Percentiles rank a stretch among this genome's conserved stretches.
phyloP scores from a whole-genome alignment of 176 grass and related monocot species.

The Eleusine indica region DNA sequence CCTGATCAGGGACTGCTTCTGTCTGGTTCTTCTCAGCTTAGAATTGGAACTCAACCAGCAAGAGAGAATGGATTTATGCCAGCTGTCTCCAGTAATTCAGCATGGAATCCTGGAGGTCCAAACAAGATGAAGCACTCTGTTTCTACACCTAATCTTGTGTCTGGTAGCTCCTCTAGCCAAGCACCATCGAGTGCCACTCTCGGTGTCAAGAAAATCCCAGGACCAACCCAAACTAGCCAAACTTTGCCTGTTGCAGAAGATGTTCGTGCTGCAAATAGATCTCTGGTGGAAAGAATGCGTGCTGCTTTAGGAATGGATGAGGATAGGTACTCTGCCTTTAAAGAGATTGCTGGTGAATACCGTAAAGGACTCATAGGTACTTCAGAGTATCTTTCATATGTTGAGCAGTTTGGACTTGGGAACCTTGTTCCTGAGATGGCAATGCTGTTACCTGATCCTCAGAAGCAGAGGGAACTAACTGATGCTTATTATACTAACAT shows the following conservation, averaged over 20 bases:
- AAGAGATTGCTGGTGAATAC: conserved; percentile 83
- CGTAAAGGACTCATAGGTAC: conserved; percentile 67
- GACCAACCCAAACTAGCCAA: conserved; percentile 26
- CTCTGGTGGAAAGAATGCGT: conserved; percentile 80
- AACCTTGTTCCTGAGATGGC: conserved; percentile 92
- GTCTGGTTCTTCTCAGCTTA: conserved; percentile 47
- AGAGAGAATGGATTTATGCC: conserved; percentile 49
- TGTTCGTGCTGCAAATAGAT: conserved; percentile 65
- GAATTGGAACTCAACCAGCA: conserved; percentile 30
- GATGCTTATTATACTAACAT: conserved; percentile 77
- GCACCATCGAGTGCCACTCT: conserved; percentile 44
- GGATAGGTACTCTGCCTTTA: conserved; percentile 78
- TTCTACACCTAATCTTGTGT: conserved; percentile 59
- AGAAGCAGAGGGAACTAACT: conserved; percentile 76
- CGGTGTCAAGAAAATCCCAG: conserved; percentile 40
- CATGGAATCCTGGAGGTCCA: conserved; percentile 48
- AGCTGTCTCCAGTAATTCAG: conserved; percentile 40
- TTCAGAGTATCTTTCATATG: conserved; percentile 86
- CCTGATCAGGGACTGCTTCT: conserved; percentile 44
- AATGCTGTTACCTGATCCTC: conserved; percentile 69
- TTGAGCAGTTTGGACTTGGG: conserved; percentile 87
- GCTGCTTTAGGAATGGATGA: conserved; percentile 70
- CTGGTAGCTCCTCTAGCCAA: conserved; percentile 47
- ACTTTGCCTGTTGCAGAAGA: conserved; percentile 44
- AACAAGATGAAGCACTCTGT: conserved; percentile 67